phyloP scores from a whole-genome alignment of 1,284 basidiomycete genomes.

The Pseudozyma hubeiensis region DNA sequence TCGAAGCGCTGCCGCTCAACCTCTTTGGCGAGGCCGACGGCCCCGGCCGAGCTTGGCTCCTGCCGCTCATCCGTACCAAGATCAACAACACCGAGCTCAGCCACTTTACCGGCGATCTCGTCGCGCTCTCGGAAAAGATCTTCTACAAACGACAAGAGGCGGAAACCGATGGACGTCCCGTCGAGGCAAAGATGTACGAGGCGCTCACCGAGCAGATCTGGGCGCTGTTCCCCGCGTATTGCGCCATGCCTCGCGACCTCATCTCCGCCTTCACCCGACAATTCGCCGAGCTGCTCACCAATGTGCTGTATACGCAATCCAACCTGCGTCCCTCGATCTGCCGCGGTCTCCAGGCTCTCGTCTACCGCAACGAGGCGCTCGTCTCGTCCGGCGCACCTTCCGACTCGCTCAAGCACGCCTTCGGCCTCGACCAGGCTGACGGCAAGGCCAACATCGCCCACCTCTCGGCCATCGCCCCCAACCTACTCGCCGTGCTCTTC shows the following conservation, averaged over 20 bases:
- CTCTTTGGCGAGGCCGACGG: constrained; percentile 71
- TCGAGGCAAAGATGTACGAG: constrained; percentile 93
- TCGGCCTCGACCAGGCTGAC: constrained; percentile 74
- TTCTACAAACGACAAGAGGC: constrained; percentile 76
- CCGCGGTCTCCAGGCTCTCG: constrained; percentile 81
- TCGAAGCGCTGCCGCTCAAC: constrained; percentile 84
- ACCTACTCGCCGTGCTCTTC: constrained; percentile 93
- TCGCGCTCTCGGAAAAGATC: constrained; percentile 91
- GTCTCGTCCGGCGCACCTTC: constrained; percentile 71
- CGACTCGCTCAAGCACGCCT: constrained; percentile 72
- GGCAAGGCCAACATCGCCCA: constrained; percentile 80
- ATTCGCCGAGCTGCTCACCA: constrained; percentile 78
- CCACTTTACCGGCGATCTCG: constrained; percentile 90
- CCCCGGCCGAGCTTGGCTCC: constrained; percentile 85
- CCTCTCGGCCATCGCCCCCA: constrained; percentile 83
- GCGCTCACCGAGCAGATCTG: constrained; percentile 93
- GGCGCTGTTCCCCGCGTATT: constrained; percentile 76
- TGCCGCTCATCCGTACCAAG: constrained; percentile 85
- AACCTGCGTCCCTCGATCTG: constrained; percentile 85
- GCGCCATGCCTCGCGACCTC: constrained; percentile 86
- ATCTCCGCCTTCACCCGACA: constrained; percentile 49
- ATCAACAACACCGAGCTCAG: constrained; percentile 82
- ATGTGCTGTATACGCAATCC: constrained; percentile 88
- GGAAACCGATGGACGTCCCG: constrained; percentile 76
- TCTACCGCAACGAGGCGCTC: constrained; percentile 78